Base-by-base conservation (phyloP, 2,329 filamentous ascomycete species). In the Pezicula rhizophila region DNA sequence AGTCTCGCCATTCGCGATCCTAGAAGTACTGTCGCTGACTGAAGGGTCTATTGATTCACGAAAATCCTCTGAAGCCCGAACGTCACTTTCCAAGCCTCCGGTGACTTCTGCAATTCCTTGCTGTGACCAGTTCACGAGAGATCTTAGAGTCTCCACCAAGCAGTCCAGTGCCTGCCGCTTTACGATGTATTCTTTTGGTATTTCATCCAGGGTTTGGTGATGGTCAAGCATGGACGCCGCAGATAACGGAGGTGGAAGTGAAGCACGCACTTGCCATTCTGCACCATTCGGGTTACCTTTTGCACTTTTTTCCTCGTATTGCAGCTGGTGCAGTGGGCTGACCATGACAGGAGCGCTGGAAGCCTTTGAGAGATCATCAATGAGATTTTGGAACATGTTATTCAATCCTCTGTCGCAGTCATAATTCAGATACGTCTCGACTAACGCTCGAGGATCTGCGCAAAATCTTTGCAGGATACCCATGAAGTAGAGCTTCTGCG, bases 371-470 rank as follows among this genome's bases (percentile, higher is more conserved):
- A 99, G 73, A 67, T 97, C 90, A 66, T 99, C 95, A 44, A 99
- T 91, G 47, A 97, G 84, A 17, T 80, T 85, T 68, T 99, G 93
- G 66, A 95, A 99, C 68, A 97, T 93, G 67, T 99, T 99, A 69
- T 97, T 92, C 51, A 97, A 80, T 37, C 89, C 90, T 52, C 92
- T 80, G 62, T 97, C 95, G 69, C 93, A 99, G 66, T 99, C 93
- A 64, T 99, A 99, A 68, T 99, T 99, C 54, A 99, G 79, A 67
- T 99, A 99, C 12, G 91, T 85, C 68, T 99, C 93, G 14, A 99
- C 93, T 43, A 99, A 68, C 0, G 89, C 91, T 56, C 89, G 80
- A 2, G 92, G 89, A 64, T 99, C 93, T 14, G 81, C 83, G 51
- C 87, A 91, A 42, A 99, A 75, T 50, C 92, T 79, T 59, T 89